phyloP scores from a whole-genome alignment of 2,329 filamentous ascomycete species.

The Pseudopyricularia javanii region DNA sequence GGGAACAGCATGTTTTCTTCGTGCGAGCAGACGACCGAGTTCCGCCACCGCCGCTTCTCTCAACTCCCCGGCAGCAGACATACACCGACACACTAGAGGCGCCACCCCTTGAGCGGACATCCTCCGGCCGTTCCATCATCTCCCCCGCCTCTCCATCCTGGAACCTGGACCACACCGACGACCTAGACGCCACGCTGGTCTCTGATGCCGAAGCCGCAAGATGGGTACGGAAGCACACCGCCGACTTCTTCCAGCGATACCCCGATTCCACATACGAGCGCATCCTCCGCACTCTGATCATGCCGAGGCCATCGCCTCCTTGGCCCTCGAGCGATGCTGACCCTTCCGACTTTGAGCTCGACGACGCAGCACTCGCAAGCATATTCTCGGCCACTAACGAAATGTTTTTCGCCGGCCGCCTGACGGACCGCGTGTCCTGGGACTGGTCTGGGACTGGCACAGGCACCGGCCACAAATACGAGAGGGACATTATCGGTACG shows the following conservation, averaged over 20 bases:
- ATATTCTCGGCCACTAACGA: constrained; percentile 51
- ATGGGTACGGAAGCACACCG: constrained; percentile 34
- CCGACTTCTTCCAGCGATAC: constrained; percentile 27
- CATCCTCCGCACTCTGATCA: constrained; percentile 45
- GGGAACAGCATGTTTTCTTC: not conserved
- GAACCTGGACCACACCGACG: constrained; percentile 16
- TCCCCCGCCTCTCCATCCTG: constrained; percentile 11
- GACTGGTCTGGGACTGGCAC: constrained; percentile 43
- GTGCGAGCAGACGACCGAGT: not conserved
- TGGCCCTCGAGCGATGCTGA: constrained; percentile 11
- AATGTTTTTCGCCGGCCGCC: constrained; percentile 46
- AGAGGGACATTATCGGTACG: constrained; percentile 46
- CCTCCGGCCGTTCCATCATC: constrained; percentile 34
- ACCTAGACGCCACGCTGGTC: constrained; percentile 19
- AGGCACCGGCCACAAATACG: constrained; percentile 33
- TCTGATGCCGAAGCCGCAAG: constrained; percentile 34
- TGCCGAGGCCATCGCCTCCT: constrained; percentile 20
- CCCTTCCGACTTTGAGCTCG: constrained; percentile 36
- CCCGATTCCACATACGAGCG: constrained; percentile 41
- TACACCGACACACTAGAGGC: constrained; percentile 2
- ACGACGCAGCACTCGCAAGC: constrained; percentile 41
- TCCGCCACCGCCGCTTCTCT: not conserved
- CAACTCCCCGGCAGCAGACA: not conserved
- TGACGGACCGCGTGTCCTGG: constrained; percentile 47
- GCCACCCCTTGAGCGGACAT: constrained; percentile 29